Evolutionary conservation across 768 basidiomycete genomes (phyloP).

Genomic region (Serpula lacrymans): DNA sequence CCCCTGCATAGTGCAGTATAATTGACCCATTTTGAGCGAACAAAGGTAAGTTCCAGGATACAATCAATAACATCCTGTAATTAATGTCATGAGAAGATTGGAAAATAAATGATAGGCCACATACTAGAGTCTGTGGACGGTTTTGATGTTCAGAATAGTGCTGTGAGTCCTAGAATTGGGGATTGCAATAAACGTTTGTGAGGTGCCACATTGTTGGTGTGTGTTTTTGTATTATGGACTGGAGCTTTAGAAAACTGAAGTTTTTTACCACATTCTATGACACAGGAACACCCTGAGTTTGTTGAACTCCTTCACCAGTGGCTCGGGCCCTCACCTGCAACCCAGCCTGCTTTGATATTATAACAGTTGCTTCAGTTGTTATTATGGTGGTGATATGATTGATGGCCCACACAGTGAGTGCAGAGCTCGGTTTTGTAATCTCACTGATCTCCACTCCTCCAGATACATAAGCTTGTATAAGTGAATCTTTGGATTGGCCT

Average conservation of each 20-base stretch:
- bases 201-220: conserved; percentile 10
- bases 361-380: background rate
- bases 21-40: conserved; percentile 1
- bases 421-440: too few relatives aligned
- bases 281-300: background rate
- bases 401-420: background rate
- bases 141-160: background rate
- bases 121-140: background rate
- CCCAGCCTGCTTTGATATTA: background rate
- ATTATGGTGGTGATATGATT: background rate
- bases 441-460: too few relatives aligned
- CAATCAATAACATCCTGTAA: conserved; percentile 1
- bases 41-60: conserved; percentile 7
- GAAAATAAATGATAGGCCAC: too few relatives aligned
- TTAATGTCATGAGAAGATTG: too few relatives aligned
- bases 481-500: too few relatives aligned
- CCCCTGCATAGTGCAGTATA: conserved; percentile 2
- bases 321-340: background rate
- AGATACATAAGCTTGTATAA: too few relatives aligned
- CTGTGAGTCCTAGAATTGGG: background rate
- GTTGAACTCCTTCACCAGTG: background rate
- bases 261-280: background rate
- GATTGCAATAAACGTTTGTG: conserved; percentile 1
- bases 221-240: background rate
- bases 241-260: background rate